phyloP scores from a whole-genome alignment of 257 asterid species.

The Sherardia arvensis region DNA sequence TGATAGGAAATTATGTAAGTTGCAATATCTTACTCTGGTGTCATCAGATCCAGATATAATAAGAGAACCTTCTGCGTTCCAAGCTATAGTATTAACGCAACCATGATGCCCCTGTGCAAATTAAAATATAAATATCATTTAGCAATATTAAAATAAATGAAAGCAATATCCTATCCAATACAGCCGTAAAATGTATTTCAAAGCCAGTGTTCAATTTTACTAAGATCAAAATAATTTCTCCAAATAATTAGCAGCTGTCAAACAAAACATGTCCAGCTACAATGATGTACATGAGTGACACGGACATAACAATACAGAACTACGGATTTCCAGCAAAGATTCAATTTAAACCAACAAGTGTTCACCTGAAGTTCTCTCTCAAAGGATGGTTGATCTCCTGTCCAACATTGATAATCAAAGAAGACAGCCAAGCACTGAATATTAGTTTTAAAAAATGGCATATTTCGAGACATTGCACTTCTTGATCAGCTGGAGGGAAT shows the following conservation, averaged over 20 bases:
- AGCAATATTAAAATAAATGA: slow-evolving; percentile 6
- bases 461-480: no score
- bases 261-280: neutral
- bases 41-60: slow-evolving; percentile 97
- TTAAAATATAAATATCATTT: neutral
- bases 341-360: neutral
- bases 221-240: no score
- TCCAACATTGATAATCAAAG: slow-evolving; percentile 1
- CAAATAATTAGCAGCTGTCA: neutral
- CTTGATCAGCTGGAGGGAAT: neutral
- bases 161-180: neutral
- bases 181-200: neutral
- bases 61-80: slow-evolving; percentile 87
- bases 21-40: slow-evolving; percentile 53
- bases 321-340: neutral
- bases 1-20: neutral
- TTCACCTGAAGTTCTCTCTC: slow-evolving; percentile 74
- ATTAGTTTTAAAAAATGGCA: neutral
- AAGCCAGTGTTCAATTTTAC: no score
- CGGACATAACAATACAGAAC: neutral
- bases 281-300: neutral
- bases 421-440: neutral
- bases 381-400: slow-evolving; percentile 51
- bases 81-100: slow-evolving; percentile 87
- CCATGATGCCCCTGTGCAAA: slow-evolving; percentile 80